Evolutionary conservation across 345 rosid genomes (phyloP).

Genomic region (Adansonia digitata): DNA sequence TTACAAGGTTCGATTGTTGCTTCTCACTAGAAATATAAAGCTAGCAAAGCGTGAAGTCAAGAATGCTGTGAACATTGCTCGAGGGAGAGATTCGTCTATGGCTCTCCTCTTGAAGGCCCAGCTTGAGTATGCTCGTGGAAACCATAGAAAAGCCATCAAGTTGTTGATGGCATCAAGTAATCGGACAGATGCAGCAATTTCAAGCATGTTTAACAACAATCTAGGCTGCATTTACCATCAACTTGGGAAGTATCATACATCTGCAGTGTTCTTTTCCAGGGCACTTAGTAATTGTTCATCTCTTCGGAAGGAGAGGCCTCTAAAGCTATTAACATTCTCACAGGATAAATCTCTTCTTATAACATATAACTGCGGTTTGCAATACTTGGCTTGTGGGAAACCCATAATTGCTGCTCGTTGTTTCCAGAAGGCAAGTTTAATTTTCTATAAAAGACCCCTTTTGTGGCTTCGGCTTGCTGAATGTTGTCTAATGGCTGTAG

Average conservation of each 20-base stretch:
- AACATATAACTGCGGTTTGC: conserved; percentile 84
- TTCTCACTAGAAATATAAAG: conserved; percentile 82
- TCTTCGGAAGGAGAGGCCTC: conserved; percentile 67
- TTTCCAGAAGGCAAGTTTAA: conserved; percentile 73
- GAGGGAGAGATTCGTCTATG: conserved; percentile 76
- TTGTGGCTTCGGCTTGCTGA: conserved; percentile 97
- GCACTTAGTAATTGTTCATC: conserved; percentile 63
- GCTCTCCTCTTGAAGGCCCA: conserved; percentile 91
- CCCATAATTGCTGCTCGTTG: conserved; percentile 84
- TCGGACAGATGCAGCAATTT: conserved; percentile 56
- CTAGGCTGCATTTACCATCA: conserved; percentile 88
- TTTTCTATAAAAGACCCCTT: conserved; percentile 63
- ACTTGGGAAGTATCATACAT: conserved; percentile 59
- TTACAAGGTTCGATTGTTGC: conserved; percentile 84
- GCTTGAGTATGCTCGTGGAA: conserved; percentile 96
- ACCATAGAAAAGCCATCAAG: conserved; percentile 89
- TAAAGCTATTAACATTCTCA: conserved; percentile 58
- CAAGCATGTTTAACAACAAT: conserved; percentile 81
- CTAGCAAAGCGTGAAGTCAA: conserved; percentile 97
- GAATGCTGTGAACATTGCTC: conserved; percentile 86
- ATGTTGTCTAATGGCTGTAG: conserved; percentile 84
- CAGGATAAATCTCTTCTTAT: conserved; percentile 81
- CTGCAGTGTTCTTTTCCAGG: conserved; percentile 67
- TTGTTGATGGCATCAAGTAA: conserved; percentile 76
- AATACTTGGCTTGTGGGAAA: conserved; percentile 77